These are phyloP conservation scores for Rhododendron ovatum DNA, from an alignment of 148 eudicot genomes.

Conservation along the genomic window DNA sequence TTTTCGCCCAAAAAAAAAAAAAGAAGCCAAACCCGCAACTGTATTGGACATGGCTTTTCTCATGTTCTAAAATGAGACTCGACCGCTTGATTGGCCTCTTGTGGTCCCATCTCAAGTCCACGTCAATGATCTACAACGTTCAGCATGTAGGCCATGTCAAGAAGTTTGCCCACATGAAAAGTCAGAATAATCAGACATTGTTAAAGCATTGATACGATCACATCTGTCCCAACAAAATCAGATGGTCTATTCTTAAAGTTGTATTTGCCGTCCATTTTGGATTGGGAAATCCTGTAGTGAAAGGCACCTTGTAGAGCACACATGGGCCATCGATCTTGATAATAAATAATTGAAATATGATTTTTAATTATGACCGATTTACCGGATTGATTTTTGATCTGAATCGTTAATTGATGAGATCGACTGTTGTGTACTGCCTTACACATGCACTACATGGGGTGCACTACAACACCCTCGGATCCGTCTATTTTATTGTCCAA, in stretches of 20 bases:
- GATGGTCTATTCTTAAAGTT: no score
- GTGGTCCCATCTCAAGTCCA: not conserved
- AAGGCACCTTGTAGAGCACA: accelerated
- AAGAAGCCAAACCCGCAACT: no score
- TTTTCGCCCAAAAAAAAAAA: no score
- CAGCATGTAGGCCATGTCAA: not conserved
- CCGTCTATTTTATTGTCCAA: not conserved
- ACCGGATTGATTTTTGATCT: no score
- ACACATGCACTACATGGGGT: no score
- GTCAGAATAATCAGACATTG: no score
- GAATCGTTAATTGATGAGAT: no score
- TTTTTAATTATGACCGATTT: no score
- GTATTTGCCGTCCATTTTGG: not conserved
- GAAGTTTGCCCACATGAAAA: not conserved
- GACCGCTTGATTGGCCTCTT: not conserved
- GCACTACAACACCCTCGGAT: no score
- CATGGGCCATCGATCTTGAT: no score
- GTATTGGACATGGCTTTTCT: not conserved
- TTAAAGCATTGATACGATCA: not conserved
- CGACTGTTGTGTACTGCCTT: accelerated
- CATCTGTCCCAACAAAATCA: not conserved
- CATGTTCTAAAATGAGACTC: not conserved
- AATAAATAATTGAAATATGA: no score
- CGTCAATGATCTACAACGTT: not conserved
- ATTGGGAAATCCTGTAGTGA: no score